These are phyloP conservation scores for Spongispora temasekensis DNA, from an alignment of 1,284 basidiomycete genomes.

Conservation along the genomic window DNA sequence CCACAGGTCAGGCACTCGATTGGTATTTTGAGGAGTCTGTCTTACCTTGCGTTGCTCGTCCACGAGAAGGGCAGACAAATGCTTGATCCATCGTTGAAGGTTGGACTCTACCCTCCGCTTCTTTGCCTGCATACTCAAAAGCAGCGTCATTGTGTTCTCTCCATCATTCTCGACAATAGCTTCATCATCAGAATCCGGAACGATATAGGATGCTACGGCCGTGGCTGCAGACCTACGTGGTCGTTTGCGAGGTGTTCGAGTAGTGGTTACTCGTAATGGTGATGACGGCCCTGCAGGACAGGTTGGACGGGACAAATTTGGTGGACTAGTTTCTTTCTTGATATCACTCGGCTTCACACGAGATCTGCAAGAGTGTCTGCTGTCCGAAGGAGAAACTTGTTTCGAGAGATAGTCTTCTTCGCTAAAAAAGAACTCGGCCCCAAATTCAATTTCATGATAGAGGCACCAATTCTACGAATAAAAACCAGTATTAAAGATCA, in stretches of 20 bases:
- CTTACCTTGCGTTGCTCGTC: conserved; percentile 67
- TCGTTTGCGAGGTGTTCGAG: conserved; percentile 47
- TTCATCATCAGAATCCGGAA: conserved; percentile 75
- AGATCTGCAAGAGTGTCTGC: conserved; percentile 23
- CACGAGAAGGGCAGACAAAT: conserved; percentile 56
- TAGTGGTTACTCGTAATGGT: conserved; percentile 5
- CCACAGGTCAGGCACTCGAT: conserved; percentile 7
- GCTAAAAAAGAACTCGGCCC: conserved; percentile 64
- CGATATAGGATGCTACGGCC: conserved; percentile 56
- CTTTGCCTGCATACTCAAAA: conserved; percentile 35
- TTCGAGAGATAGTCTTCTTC: conserved; percentile 63
- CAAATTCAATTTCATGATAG: conserved; percentile 59
- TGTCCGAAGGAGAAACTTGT: conserved; percentile 22
- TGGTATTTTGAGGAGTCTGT: background rate
- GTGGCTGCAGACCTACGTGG: conserved; percentile 57
- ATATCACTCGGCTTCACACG: conserved; percentile 36
- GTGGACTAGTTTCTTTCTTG: conserved; percentile 46
- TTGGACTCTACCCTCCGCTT: conserved; percentile 50
- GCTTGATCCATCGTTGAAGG: conserved; percentile 67
- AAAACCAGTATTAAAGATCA: conserved; percentile 2
- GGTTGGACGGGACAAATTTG: conserved; percentile 20
- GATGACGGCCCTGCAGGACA: conserved; percentile 15
- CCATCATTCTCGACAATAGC: conserved; percentile 47
- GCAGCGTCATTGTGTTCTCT: conserved; percentile 36
- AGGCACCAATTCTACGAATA: conserved; percentile 47